Base-by-base conservation (phyloP, 768 basidiomycete genomes). In the Lyophyllum atratum region DNA sequence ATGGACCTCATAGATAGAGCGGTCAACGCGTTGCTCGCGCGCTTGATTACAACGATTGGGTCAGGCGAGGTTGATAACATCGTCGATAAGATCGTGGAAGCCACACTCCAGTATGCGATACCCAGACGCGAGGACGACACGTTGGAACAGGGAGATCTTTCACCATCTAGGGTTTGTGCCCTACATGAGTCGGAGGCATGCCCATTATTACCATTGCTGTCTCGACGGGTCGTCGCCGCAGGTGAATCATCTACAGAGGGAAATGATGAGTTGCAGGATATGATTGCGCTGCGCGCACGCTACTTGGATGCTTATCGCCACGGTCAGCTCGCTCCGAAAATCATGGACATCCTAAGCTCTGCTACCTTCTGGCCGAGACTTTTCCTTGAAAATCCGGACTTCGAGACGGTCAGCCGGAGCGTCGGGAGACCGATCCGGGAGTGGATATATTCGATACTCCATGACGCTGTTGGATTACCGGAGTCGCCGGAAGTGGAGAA, bases 371-470 rank as follows among this genome's bases (percentile, higher is more conserved):
- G 89, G 89, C 84, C 88, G 4, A 74, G 78, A 31, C 66, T 86
- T n/a, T 92, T 90, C 67, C 78, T 93, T 19, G 92, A 93, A 58
- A 81, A 85, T 61, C 92, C 92, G 0, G 91, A 93, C 68, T 49
- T 80, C 28, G 89, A 91, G 67, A 84, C 83, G 0, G 86, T 88
- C 11, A 74, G 82, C 19, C 72, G 83, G 55, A 85, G 80, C 52
- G 80, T 92, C 12, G 85, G 85, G 4, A 71, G 85, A 28, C 82
- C 83, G 1, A 78, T 92, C 47, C 80, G 88, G 15, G 67, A 73
- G 49, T 90, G 87, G 86, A 72, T 80, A 28, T 89, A 90, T 66
- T 78, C 89, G 0, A 74, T 92, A 24, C 64, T 93, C 40, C 85
- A 90, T 49, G 83, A 87, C 62, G 82, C 80, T 17, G 74, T 90